Evolutionary conservation across 2,329 filamentous ascomycete genomes (phyloP), one percentile per base, ranked within the genome.

Genomic region (Clathrospora elynae): DNA sequence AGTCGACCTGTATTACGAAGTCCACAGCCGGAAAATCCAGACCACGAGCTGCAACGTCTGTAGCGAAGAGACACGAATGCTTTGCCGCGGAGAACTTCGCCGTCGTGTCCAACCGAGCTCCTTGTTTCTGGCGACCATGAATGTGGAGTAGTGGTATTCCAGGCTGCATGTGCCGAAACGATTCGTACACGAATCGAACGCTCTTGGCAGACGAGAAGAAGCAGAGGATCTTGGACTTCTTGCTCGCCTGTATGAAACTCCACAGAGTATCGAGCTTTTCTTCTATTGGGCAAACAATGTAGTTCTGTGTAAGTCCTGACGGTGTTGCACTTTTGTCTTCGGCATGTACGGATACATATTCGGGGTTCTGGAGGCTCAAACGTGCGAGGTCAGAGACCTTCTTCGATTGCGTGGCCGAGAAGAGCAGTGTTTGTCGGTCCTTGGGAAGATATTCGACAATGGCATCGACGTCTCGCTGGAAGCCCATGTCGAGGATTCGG

Each of bases 1-100:
- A 95, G 68, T 99, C 93, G n/a, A 89, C 80, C 67, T 99, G 93
- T n/a, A 99, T 90, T 4, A 99, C 93, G 87, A 93, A 99, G 68
- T 99, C 93, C 0, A 99, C 93, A 3, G 90, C 86, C 0, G 93
- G 93, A 65, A 99, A 97, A 69, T 99, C 93, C 9, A 99, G 81
- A 52, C 93, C 93, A 69, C 93, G 82, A 0, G 93, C 93, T 3
- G 95, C 90, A 5, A 99, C 90, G 65, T 99, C 93, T 0, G 93
- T 99, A 1, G 93, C 90, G 66, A 99, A 96, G 0, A 99, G 78
- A 64, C 93, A 96, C 1, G 89, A 86, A 42, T 88, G 79, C 62
- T 93, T 90, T 1, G 91, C 83, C 0, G 84, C 78, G 0, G 88
- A 85, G 68, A 96, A 99, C 36, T 87, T 85, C 4, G 82, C 81